These are phyloP conservation scores for Mycena galericulata DNA, from an alignment of 768 basidiomycete genomes.

Conservation along the genomic window DNA sequence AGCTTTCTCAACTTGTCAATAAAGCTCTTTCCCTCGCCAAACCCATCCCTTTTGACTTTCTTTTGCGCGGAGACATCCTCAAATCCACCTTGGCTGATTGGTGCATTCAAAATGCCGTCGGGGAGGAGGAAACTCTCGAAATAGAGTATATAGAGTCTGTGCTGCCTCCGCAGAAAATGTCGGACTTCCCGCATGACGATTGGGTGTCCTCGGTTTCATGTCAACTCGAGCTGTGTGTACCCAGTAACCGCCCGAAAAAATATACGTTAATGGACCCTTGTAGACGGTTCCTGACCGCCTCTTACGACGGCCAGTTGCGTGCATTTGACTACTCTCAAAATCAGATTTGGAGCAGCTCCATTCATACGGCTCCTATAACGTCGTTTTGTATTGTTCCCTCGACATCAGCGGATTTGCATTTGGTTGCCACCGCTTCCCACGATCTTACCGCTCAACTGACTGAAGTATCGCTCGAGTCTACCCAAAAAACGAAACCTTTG, in stretches of 20 bases:
- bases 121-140: constrained; percentile 92
- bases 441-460: constrained; percentile 80
- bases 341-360: constrained; percentile 57
- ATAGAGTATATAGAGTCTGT: constrained; percentile 94
- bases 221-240: constrained; percentile 62
- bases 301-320: constrained; percentile 85
- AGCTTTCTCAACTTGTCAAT: constrained; percentile 96
- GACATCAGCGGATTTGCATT: constrained; percentile 43
- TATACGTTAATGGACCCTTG: constrained; percentile 16
- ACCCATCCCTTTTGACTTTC: constrained; percentile 93
- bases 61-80: constrained; percentile 86
- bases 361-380: constrained; percentile 77
- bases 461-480: constrained; percentile 47
- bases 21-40: constrained; percentile 83
- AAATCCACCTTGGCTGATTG: constrained; percentile 78
- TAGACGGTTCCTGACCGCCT: constrained; percentile 81
- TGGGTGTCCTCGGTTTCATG: constrained; percentile 92
- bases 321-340: constrained; percentile 79
- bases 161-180: constrained; percentile 86
- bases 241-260: constrained; percentile 3
- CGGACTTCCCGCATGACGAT: constrained; percentile 87
- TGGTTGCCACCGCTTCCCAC: constrained; percentile 80
- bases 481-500: constrained; percentile 54
- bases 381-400: constrained; percentile 68
- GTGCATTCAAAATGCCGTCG: constrained; percentile 76